These are phyloP conservation scores for Boletus rubropictus DNA, from an alignment of 768 basidiomycete species.

Conservation along the genomic window DNA sequence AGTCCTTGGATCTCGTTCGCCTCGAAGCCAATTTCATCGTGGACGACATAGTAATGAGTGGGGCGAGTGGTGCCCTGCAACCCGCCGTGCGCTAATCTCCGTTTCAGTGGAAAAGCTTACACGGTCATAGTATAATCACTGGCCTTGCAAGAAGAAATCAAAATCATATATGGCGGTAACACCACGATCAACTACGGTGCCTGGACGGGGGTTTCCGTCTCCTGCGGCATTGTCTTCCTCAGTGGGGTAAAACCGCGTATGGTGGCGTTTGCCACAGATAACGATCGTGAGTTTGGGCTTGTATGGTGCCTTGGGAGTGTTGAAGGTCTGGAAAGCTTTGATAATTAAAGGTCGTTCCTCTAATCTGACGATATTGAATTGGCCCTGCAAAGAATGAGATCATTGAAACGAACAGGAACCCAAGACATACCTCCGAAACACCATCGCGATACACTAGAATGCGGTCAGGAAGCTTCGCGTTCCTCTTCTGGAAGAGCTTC, in stretches of 20 bases:
- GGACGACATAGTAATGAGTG: conserved; percentile 51
- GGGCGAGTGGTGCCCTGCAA: conserved; percentile 45
- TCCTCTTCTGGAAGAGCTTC: conserved; percentile 34
- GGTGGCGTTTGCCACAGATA: conserved; percentile 54
- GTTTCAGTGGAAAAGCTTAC: not conserved
- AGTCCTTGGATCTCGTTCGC: conserved; percentile 50
- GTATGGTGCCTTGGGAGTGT: conserved; percentile 34
- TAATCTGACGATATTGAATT: conserved; percentile 41
- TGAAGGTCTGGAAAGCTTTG: conserved; percentile 38
- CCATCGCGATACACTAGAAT: conserved; percentile 65
- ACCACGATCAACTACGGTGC: conserved; percentile 51
- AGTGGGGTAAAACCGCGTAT: conserved; percentile 52
- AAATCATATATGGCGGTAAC: conserved; percentile 50
- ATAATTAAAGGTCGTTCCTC: conserved; percentile 42
- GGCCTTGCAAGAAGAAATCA: conserved; percentile 52
- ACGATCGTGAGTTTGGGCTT: conserved; percentile 46
- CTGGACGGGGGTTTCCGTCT: conserved; percentile 47
- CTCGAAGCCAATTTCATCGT: conserved; percentile 46
- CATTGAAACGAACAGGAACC: not conserved
- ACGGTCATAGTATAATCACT: conserved; percentile 3
- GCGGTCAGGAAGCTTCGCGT: conserved; percentile 37
- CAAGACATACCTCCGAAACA: conserved; percentile 59
- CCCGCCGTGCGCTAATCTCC: conserved; percentile 36
- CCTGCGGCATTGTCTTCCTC: conserved; percentile 36
- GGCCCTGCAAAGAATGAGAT: conserved; percentile 34